Base-by-base conservation (phyloP, 345 rosid genomes). In the Citrus cavaleriei region DNA sequence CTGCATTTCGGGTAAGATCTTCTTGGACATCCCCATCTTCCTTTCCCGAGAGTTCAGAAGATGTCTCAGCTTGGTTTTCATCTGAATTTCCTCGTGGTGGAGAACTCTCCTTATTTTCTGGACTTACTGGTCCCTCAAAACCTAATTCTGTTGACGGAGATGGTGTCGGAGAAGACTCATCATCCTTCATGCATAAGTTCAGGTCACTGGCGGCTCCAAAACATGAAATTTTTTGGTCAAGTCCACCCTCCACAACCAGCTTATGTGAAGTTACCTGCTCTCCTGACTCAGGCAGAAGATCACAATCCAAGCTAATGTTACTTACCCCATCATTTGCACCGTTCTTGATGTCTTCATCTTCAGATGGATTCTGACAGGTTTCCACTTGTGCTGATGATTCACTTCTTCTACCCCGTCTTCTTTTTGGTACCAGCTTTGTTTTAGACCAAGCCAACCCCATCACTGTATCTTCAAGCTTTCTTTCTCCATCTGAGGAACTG, bases 91-190 rank as follows among this genome's bases (percentile, higher is more conserved):
- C 89, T 76, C 68, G 82, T 28, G 85, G 83, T 55, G 83, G 88
- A n/a, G 78, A 88, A 55, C 83, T 76, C 79, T 84, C 88, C 81
- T 81, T 79, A 81, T 85, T 87, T 80, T 87, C 86, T 19, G 86
- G 85, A 80, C 83, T 81, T 65, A 30, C 76, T 24, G 90, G 87
- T 34, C 85, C 82, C 40, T 77, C 80, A 75, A 83, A 79, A 66
- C 77, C 69, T 55, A 67, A 49, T 78, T 75, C 77, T 37, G 54
- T 32, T 59, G 76, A 70, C 42, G 8, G 70, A 68, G 76, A 73
- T 57, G 76, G 77, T 62, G 60, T 37, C 18, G 35, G n/a, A 12
- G 55, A 55, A 78, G 71, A 76, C 13, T 79, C 86, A 16, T 74
- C 75, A 76, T 74, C 72, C 21, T 76, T 37, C 59, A 67, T 42